Base-by-base conservation (phyloP, 306 rosid genomes). In the Lathyrus sativus region DNA sequence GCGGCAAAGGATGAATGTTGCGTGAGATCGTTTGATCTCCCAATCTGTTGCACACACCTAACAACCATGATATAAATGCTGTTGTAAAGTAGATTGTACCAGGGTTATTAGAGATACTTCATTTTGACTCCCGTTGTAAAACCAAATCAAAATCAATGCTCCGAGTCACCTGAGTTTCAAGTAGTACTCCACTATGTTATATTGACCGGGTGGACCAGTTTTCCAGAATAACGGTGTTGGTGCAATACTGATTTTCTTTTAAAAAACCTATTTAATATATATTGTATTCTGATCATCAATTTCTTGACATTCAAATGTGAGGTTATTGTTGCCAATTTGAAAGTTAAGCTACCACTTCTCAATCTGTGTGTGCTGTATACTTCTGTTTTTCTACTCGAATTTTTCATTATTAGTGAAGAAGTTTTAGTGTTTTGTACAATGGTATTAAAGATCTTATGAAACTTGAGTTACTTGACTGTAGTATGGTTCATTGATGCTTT, bases 401-500 rank as follows among this genome's bases (percentile, higher is more conserved):
- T 46, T 10, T 43, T 51, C 43, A 24, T 58, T 58, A 51, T 51
- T 69, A 38, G 3, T 18, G 11, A 42, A 59, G 53, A 74, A 39
- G 33, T 74, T 57, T 45, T n/a, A 63, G 18, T 74, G 67, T 45
- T 66, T 67, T 49, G 4, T 42, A 29, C 44, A n/a, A 39, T 70
- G 11, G 38, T 42, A 43, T 65, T 17, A 29, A 44, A 48, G 17
- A 62, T 56, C 37, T 44, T 2, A 31, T 67, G 24, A 60, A 54
- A 61, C 33, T 70, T 51, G 4, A 53, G 24, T 53, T 46, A 61
- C 33, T 70, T 51, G 4, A 53, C 39, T 11, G 31, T 49, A 29
- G 46, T 59, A 18, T 18, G 35, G n/a, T 73, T 50, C 56, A 18
- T 74, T 28, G 61, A 48, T 74, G 70, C 55, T 74, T 65, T 67